A percentile compares a stretch with the other conserved stretches of the same genome.
Evolutionary conservation across 2,329 filamentous ascomycete species (phyloP).

Genomic region (Diplodia scrobiculata): DNA sequence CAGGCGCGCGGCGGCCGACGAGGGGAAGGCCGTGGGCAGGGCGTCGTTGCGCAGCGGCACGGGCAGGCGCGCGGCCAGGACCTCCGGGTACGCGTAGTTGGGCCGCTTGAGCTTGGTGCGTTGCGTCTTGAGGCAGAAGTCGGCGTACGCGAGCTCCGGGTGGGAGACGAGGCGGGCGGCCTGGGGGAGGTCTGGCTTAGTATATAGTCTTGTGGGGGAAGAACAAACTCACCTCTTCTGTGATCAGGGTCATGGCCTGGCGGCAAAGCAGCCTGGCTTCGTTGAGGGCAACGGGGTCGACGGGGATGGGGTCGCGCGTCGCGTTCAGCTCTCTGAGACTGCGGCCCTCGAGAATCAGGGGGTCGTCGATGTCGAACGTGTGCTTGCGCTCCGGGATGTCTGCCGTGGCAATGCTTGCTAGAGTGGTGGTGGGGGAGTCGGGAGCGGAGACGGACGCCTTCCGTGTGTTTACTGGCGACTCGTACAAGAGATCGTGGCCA

Average conservation of each 20-base stretch:
- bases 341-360: slow-evolving; percentile 31
- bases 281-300: slow-evolving; percentile 37
- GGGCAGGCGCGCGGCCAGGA: slow-evolving; percentile 37
- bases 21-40: slow-evolving; percentile 30
- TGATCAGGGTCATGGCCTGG: slow-evolving; percentile 40
- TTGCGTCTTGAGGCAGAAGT: slow-evolving; percentile 36
- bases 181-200: background rate
- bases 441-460: background rate
- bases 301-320: slow-evolving; percentile 35
- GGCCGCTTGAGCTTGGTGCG: slow-evolving; percentile 39
- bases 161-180: slow-evolving; percentile 39
- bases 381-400: slow-evolving; percentile 33
- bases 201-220: background rate
- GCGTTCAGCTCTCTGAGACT: slow-evolving; percentile 35
- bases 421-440: background rate
- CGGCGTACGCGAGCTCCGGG: slow-evolving; percentile 39
- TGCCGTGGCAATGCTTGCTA: background rate
- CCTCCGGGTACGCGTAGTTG: slow-evolving; percentile 39
- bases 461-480: background rate
- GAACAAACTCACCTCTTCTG: slow-evolving; percentile 33
- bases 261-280: slow-evolving; percentile 38
- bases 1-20: slow-evolving; percentile 29
- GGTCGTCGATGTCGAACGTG: slow-evolving; percentile 37
- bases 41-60: slow-evolving; percentile 38
- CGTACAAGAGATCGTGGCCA: slow-evolving; percentile 15